phyloP scores from a whole-genome alignment of 805 yeast species.

The Metschnikowia anglica region DNA sequence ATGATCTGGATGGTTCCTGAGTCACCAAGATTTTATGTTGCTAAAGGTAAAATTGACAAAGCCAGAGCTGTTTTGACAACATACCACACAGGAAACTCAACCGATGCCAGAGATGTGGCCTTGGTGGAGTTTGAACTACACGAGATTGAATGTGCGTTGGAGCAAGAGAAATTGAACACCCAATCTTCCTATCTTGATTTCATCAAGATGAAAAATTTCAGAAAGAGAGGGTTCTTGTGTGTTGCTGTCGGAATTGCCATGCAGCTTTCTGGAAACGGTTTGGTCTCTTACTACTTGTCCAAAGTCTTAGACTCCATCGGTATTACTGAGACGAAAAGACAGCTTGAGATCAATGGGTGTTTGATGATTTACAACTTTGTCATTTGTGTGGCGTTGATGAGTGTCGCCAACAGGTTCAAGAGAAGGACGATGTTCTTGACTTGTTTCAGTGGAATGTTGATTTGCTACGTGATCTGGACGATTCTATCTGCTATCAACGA shows the following conservation, averaged over 20 bases:
- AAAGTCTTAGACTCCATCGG: slow-evolving; percentile 54
- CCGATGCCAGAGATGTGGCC: slow-evolving; percentile 21
- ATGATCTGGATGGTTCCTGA: slow-evolving; percentile 40
- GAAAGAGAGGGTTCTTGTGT: slow-evolving; percentile 41
- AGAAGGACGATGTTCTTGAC: slow-evolving; percentile 39
- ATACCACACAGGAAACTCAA: slow-evolving; percentile 41
- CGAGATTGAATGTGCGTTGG: slow-evolving; percentile 30
- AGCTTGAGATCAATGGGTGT: slow-evolving; percentile 51
- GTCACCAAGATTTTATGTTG: slow-evolving; percentile 47
- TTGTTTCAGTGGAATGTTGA: slow-evolving; percentile 37
- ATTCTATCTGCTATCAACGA: slow-evolving; percentile 45
- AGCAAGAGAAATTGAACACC: slow-evolving; percentile 37
- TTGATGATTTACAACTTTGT: slow-evolving; percentile 34
- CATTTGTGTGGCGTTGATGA: slow-evolving; percentile 24
- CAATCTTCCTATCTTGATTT: slow-evolving; percentile 40
- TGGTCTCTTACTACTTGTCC: slow-evolving; percentile 51
- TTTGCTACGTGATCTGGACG: slow-evolving; percentile 45
- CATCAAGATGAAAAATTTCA: slow-evolving; percentile 36
- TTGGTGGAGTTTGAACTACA: slow-evolving; percentile 25
- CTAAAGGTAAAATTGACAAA: slow-evolving; percentile 41
- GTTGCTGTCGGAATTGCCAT: slow-evolving; percentile 34
- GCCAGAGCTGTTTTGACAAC: slow-evolving; percentile 43
- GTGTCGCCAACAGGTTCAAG: slow-evolving; percentile 26
- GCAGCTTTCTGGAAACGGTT: slow-evolving; percentile 53
- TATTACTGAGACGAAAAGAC: slow-evolving; percentile 39